Conservation (phyloP, 352 stramenopile species). For the Phytophthora agathidicida region DNA sequence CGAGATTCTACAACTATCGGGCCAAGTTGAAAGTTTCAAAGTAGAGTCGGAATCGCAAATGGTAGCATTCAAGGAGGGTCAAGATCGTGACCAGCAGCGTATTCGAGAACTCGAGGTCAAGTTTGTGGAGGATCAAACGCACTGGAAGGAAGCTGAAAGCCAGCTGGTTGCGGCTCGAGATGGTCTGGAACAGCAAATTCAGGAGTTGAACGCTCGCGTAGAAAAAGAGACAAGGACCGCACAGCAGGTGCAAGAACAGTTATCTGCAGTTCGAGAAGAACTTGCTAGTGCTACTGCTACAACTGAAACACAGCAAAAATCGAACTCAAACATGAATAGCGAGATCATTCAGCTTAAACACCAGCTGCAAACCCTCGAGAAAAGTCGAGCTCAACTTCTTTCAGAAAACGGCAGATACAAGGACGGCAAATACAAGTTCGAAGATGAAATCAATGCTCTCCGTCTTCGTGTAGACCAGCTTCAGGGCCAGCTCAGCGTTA, state of each 20-base stretch:
- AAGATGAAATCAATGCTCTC: conserved; percentile 42
- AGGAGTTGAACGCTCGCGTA: conserved; percentile 42
- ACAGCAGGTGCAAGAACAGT: conserved; percentile 48
- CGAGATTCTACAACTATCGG: conserved; percentile 68
- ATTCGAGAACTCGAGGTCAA: conserved; percentile 54
- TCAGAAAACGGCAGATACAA: conserved; percentile 48
- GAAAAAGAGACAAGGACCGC: conserved; percentile 43
- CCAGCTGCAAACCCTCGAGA: conserved; percentile 54
- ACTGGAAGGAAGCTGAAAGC: conserved; percentile 44
- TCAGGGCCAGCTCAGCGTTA: conserved; percentile 47
- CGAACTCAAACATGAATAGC: conserved; percentile 39
- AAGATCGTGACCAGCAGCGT: conserved; percentile 31
- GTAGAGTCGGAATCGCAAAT: conserved; percentile 43
- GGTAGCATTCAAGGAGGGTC: conserved; percentile 31
- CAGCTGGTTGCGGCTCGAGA: conserved; percentile 51
- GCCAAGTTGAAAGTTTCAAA: conserved; percentile 57
- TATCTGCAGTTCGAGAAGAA: conserved; percentile 55
- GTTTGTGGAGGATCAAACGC: conserved; percentile 35
- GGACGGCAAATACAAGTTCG: conserved; percentile 37
- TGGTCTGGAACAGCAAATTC: conserved; percentile 59
- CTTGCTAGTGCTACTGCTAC: conserved; percentile 42
- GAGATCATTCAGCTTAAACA: conserved; percentile 68
- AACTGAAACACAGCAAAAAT: conserved; percentile 42
- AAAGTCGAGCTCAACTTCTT: conserved; percentile 43
- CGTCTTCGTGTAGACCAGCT: conserved; percentile 40